These are phyloP conservation scores for Sophora flavescens DNA, from an alignment of 306 rosid species.

Conservation along the genomic window DNA sequence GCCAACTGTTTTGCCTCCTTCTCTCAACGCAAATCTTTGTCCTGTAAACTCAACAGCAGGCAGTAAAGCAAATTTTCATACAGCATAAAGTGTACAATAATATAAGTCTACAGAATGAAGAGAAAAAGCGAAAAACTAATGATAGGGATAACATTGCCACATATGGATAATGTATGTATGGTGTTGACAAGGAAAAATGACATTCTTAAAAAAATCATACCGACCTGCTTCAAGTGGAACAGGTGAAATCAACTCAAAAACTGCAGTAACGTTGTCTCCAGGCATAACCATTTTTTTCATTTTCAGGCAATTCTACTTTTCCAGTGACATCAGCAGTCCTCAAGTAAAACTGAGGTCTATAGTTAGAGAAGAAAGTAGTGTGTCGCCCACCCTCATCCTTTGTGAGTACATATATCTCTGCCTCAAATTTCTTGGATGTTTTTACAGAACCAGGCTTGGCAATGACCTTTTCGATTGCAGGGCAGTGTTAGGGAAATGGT, in stretches of 20 bases:
- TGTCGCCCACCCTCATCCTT: conserved; percentile 99
- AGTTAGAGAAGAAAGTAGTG: conserved; percentile 96
- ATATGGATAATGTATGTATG: background rate
- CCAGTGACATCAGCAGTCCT: conserved; percentile 98
- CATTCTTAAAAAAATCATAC: conserved; percentile 30
- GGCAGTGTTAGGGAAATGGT: conserved; percentile 3
- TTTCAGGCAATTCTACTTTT: conserved; percentile 90
- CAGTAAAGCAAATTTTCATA: conserved; percentile 4
- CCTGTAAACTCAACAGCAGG: conserved; percentile 61
- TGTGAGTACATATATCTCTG: conserved; percentile 95
- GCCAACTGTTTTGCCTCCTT: conserved; percentile 99
- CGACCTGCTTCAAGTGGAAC: conserved; percentile 97
- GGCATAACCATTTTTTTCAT: conserved; percentile 98
- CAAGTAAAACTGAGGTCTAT: conserved; percentile 95
- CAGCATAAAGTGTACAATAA: conserved; percentile 19
- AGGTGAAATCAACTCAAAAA: conserved; percentile 80
- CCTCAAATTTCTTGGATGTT: conserved; percentile 89
- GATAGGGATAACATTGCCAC: background rate
- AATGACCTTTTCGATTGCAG: conserved; percentile 68
- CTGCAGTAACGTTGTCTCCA: conserved; percentile 93
- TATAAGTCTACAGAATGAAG: background rate
- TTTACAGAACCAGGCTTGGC: conserved; percentile 91
- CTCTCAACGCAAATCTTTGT: conserved; percentile 99
- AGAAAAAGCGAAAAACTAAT: background rate
- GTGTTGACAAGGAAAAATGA: background rate